A percentile compares a stretch with the other conserved stretches of the same genome.
Conservation (phyloP, 2,329 filamentous ascomycete species). For the Colletotrichum karsti region DNA sequence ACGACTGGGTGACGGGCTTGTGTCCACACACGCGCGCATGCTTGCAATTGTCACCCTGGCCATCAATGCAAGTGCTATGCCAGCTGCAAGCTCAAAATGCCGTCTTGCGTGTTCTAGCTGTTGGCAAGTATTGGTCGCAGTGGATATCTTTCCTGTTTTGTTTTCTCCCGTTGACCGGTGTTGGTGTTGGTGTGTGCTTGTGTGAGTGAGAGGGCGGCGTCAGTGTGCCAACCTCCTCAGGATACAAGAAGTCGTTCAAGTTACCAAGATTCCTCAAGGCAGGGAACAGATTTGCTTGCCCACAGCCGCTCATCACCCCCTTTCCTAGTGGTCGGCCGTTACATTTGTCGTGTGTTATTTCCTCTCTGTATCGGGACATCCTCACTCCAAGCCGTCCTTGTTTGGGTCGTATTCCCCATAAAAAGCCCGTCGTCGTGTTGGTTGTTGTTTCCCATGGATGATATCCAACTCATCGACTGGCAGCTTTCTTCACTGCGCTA, state of each 20-base stretch:
- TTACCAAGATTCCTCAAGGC: neutral
- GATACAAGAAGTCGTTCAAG: slow-evolving; percentile 18
- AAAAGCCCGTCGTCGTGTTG: slow-evolving; percentile 8
- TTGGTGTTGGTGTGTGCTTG: neutral
- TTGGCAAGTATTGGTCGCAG: neutral
- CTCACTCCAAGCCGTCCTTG: neutral
- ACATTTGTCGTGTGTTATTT: slow-evolving; percentile 13
- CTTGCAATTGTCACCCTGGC: neutral
- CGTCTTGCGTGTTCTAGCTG: neutral
- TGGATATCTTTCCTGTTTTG: neutral
- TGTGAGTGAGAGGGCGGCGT: slow-evolving; percentile 14
- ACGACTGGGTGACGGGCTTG: neutral
- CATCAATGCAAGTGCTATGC: slow-evolving; percentile 1
- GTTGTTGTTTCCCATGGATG: slow-evolving; percentile 5
- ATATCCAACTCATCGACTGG: slow-evolving; percentile 8
- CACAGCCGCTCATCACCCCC: slow-evolving; percentile 2
- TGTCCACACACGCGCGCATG: slow-evolving; percentile 5
- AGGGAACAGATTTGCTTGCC: neutral
- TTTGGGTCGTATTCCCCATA: slow-evolving; percentile 18
- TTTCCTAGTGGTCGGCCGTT: slow-evolving; percentile 5
- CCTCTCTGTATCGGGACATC: slow-evolving; percentile 1
- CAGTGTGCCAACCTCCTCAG: slow-evolving; percentile 5
- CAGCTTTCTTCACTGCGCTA: slow-evolving; percentile 5
- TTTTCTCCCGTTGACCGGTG: too few species aligned
- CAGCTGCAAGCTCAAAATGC: slow-evolving; percentile 4